Percentiles rank a stretch among this genome's conserved stretches.
phyloP scores from a whole-genome alignment of 2,329 filamentous ascomycete genomes.

The Fusarium penzigii region DNA sequence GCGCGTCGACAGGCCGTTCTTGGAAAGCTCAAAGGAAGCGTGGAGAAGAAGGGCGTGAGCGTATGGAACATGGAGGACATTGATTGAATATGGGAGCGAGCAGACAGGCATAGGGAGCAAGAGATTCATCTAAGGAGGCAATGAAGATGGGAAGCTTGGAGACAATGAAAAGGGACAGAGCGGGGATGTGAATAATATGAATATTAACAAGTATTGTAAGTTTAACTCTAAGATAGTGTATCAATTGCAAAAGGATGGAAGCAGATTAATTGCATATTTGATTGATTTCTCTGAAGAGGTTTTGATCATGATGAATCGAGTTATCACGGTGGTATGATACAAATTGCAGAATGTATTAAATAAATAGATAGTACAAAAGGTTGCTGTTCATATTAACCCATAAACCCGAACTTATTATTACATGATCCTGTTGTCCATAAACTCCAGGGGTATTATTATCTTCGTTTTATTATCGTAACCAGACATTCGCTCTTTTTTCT shows the following conservation, averaged over 20 bases:
- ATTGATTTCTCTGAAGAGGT: too few relatives aligned
- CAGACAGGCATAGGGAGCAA: slow-evolving; percentile 4
- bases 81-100: slow-evolving; percentile 35
- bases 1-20: slow-evolving; percentile 55
- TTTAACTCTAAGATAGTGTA: slow-evolving; percentile 32
- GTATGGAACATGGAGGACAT: slow-evolving; percentile 53
- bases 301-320: too few relatives aligned
- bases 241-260: slow-evolving; percentile 18
- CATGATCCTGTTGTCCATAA: slow-evolving; percentile 1
- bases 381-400: too few relatives aligned
- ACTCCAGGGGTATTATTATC: neutral
- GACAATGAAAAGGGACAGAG: neutral
- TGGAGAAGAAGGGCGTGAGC: slow-evolving; percentile 51
- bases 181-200: too few relatives aligned
- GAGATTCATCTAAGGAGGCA: slow-evolving; percentile 5
- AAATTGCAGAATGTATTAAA: too few relatives aligned
- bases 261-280: slow-evolving; percentile 12
- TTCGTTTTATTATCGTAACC: neutral
- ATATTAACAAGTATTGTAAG: slow-evolving; percentile 22
- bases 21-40: slow-evolving; percentile 49
- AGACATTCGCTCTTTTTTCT: neutral
- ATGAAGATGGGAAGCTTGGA: slow-evolving; percentile 16
- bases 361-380: too few relatives aligned
- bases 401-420: neutral
- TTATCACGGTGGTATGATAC: too few relatives aligned